These are phyloP conservation scores for Gossypium thurberi DNA, from an alignment of 345 rosid genomes.

Conservation along the genomic window DNA sequence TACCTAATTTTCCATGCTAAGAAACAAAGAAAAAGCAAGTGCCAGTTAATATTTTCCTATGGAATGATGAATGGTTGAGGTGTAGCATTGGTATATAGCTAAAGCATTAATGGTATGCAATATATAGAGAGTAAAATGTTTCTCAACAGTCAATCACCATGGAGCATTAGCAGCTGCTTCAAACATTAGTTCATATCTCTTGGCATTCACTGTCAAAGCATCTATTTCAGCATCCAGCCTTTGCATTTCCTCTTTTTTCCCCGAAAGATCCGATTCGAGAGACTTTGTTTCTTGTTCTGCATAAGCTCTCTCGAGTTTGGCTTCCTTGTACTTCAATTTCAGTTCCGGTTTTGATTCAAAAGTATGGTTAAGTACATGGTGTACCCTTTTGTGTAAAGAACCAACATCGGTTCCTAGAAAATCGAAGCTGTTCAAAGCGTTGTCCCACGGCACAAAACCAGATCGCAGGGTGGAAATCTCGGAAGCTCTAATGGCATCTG, in stretches of 20 bases:
- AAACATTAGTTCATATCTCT: slow-evolving; percentile 16
- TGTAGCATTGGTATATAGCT: neutral
- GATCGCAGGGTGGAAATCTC: slow-evolving; percentile 14
- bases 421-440: slow-evolving; percentile 24
- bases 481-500: slow-evolving; percentile 36
- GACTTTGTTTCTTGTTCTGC: slow-evolving; percentile 14
- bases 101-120: neutral
- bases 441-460: slow-evolving; percentile 22
- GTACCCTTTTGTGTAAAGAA: slow-evolving; percentile 18
- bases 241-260: slow-evolving; percentile 4
- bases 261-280: slow-evolving; percentile 21
- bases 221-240: slow-evolving; percentile 22
- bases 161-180: slow-evolving; percentile 23
- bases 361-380: slow-evolving; percentile 19
- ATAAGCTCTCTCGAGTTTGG: slow-evolving; percentile 10
- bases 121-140: neutral
- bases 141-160: slow-evolving; percentile 17
- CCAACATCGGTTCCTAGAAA: slow-evolving; percentile 30
- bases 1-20: neutral
- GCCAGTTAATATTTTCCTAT: neutral
- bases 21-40: neutral
- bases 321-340: slow-evolving; percentile 18
- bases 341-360: neutral
- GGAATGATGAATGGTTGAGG: neutral
- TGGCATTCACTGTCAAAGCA: slow-evolving; percentile 2